Evolutionary conservation across 768 basidiomycete genomes (phyloP).

Genomic region (Kwoniella sp.): DNA sequence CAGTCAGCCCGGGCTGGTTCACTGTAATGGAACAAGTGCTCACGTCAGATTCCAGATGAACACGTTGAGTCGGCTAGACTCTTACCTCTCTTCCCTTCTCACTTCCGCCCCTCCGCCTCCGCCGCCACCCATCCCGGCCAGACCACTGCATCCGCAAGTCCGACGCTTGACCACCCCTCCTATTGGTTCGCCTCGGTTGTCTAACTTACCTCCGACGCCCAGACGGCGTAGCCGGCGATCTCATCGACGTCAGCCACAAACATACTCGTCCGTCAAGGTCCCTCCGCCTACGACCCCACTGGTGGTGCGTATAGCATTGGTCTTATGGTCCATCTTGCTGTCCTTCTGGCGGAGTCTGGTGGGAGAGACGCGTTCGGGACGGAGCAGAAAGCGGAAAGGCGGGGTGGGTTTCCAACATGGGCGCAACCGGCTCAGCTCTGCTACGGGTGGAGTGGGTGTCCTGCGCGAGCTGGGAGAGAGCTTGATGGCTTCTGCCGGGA

Average conservation of each 20-base stretch:
- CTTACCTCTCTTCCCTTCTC: slow-evolving; percentile 17
- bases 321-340: slow-evolving; percentile 41
- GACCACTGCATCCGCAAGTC: background rate
- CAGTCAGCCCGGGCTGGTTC: no score
- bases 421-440: no score
- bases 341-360: slow-evolving; percentile 40
- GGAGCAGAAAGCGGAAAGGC: slow-evolving; percentile 15
- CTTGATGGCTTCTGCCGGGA: slow-evolving; percentile 12
- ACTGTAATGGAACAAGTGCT: background rate
- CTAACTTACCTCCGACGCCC: slow-evolving; percentile 14
- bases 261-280: slow-evolving; percentile 33
- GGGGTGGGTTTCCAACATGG: background rate
- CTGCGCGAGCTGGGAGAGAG: slow-evolving; percentile 16
- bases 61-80: slow-evolving; percentile 29
- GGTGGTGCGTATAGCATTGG: slow-evolving; percentile 30
- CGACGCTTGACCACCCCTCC: slow-evolving; percentile 1
- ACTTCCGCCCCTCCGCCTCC: slow-evolving; percentile 3
- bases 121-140: background rate
- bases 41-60: slow-evolving; percentile 19
- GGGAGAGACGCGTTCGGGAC: slow-evolving; percentile 39
- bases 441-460: background rate
- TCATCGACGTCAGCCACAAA: slow-evolving; percentile 10
- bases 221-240: background rate
- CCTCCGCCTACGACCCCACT: slow-evolving; percentile 39
- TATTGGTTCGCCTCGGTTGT: slow-evolving; percentile 2